Evolutionary conservation across 805 yeast genomes (phyloP).

Genomic region (Suhomyces canberraensis): DNA sequence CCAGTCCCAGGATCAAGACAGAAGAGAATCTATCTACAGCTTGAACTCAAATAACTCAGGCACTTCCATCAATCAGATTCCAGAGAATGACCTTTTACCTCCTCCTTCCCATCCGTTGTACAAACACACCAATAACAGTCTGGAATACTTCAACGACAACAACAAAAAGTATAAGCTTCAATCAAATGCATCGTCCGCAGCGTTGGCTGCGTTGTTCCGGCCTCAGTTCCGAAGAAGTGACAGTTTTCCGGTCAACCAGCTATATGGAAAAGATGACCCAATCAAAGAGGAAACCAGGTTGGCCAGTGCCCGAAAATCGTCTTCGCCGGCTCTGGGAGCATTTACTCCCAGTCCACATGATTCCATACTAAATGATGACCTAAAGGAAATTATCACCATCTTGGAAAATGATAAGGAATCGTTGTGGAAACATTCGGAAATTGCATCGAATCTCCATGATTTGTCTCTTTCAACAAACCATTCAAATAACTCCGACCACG

Average conservation of each 20-base stretch:
- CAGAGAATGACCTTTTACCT: background rate
- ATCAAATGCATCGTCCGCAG: conserved; percentile 45
- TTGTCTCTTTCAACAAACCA: conserved; percentile 46
- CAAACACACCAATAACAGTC: conserved; percentile 15
- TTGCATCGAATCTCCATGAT: conserved; percentile 56
- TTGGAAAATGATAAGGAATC: conserved; percentile 37
- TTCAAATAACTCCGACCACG: conserved; percentile 19
- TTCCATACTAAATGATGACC: conserved; percentile 33
- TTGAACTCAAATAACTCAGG: conserved; percentile 9
- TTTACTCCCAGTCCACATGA: conserved; percentile 8
- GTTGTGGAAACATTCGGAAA: conserved; percentile 32
- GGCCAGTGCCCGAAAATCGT: background rate
- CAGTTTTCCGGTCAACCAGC: conserved; percentile 28
- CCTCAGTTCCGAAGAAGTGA: conserved; percentile 36
- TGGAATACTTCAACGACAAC: conserved; percentile 13
- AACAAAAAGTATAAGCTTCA: conserved; percentile 21
- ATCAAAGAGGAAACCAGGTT: background rate
- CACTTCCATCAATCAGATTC: conserved; percentile 1
- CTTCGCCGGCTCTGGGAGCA: background rate
- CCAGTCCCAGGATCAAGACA: conserved; percentile 2
- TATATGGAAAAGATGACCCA: conserved; percentile 8
- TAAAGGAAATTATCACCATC: conserved; percentile 48
- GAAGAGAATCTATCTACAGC: conserved; percentile 6
- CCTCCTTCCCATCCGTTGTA: conserved; percentile 9
- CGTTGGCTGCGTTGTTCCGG: conserved; percentile 44